phyloP scores from a whole-genome alignment of 2,329 filamentous ascomycete species.

The Rasamsonia emersonii region DNA sequence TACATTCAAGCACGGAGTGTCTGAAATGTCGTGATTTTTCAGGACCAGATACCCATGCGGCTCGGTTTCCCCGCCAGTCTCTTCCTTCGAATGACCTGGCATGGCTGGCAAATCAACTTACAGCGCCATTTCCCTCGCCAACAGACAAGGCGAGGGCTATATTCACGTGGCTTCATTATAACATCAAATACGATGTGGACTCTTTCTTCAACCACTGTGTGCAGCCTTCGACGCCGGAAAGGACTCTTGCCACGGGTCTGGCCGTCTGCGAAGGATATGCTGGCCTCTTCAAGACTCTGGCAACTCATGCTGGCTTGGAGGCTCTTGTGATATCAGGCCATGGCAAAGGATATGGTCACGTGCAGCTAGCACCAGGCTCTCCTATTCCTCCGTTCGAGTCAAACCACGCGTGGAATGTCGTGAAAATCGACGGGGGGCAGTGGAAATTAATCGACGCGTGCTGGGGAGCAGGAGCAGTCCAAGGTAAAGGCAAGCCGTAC shows the following conservation, averaged over 20 bases:
- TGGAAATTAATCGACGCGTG: slow-evolving; percentile 92
- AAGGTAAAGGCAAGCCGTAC: slow-evolving; percentile 49
- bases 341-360: slow-evolving; percentile 77
- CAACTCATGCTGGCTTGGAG: slow-evolving; percentile 69
- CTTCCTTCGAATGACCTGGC: slow-evolving; percentile 61
- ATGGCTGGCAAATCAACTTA: slow-evolving; percentile 70
- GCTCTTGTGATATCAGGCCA: slow-evolving; percentile 66
- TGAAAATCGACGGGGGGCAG: slow-evolving; percentile 72
- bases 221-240: slow-evolving; percentile 57
- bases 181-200: slow-evolving; percentile 74
- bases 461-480: slow-evolving; percentile 77
- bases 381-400: slow-evolving; percentile 55
- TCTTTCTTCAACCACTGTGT: slow-evolving; percentile 69
- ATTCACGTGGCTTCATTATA: slow-evolving; percentile 93
- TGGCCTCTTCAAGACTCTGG: slow-evolving; percentile 69
- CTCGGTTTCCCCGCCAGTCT: slow-evolving; percentile 62
- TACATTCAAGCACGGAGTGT: slow-evolving; percentile 42
- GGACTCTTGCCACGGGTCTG: slow-evolving; percentile 65
- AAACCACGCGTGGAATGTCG: slow-evolving; percentile 87
- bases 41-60: slow-evolving; percentile 66
- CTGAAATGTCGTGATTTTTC: slow-evolving; percentile 84
- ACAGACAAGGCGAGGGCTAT: slow-evolving; percentile 91
- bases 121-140: slow-evolving; percentile 64
- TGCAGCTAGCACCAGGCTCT: slow-evolving; percentile 53
- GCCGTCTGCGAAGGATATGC: slow-evolving; percentile 93